phyloP scores from a whole-genome alignment of 108 stramenopile species.

The Ochromonas danica region DNA sequence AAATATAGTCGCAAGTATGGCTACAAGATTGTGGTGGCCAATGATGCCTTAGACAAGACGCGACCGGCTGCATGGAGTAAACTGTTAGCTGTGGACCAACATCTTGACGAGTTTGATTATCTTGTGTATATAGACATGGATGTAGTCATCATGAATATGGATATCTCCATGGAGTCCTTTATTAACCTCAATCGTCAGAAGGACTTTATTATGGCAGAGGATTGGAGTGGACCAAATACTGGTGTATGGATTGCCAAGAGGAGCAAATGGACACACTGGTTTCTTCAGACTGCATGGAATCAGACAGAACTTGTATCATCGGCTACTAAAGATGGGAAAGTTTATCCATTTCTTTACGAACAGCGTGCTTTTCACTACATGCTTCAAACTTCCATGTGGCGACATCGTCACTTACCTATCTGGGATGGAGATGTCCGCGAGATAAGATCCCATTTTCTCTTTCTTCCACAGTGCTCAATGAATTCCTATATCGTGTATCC shows the following conservation, averaged over 20 bases:
- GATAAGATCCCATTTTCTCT: slow-evolving; percentile 36
- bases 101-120: slow-evolving; percentile 46
- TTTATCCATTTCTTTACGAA: slow-evolving; percentile 36
- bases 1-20: slow-evolving; percentile 42
- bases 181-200: slow-evolving; percentile 37
- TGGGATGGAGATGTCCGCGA: slow-evolving; percentile 23
- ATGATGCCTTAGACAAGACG: not conserved
- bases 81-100: slow-evolving; percentile 39
- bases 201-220: slow-evolving; percentile 47
- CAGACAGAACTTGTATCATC: slow-evolving; percentile 22
- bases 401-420: slow-evolving; percentile 8
- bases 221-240: slow-evolving; percentile 51
- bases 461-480: slow-evolving; percentile 49
- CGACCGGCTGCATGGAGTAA: slow-evolving; percentile 52
- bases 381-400: slow-evolving; percentile 44
- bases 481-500: slow-evolving; percentile 54
- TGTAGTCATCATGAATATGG: slow-evolving; percentile 49
- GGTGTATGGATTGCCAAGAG: slow-evolving; percentile 44
- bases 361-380: slow-evolving; percentile 55
- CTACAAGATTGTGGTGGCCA: slow-evolving; percentile 39
- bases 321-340: slow-evolving; percentile 36
- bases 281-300: slow-evolving; percentile 42
- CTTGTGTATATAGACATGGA: slow-evolving; percentile 49
- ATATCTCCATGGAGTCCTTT: slow-evolving; percentile 38
- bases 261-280: slow-evolving; percentile 30